Evolutionary conservation across 331 rosid species (phyloP).

Genomic region (Spiraea crenata): DNA sequence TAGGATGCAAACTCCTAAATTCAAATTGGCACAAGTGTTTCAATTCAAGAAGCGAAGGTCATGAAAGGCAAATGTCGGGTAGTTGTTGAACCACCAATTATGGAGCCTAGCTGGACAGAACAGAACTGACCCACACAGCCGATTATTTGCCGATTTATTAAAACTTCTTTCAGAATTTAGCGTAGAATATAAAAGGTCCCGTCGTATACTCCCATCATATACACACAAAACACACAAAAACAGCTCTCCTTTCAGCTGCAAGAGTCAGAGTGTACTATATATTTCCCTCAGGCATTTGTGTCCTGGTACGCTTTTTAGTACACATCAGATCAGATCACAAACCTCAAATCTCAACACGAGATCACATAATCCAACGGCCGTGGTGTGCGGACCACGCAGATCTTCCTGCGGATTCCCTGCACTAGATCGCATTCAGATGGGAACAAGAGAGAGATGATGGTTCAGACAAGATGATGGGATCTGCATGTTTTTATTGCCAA

Average conservation of each 20-base stretch:
- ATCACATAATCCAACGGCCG: slow-evolving; percentile 24
- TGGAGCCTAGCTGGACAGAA: background rate
- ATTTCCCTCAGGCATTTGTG: slow-evolving; percentile 29
- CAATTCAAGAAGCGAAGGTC: slow-evolving; percentile 2
- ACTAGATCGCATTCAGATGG: slow-evolving; percentile 34
- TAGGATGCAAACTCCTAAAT: background rate
- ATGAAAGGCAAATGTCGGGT: background rate
- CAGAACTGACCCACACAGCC: background rate
- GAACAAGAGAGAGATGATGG: slow-evolving; percentile 24
- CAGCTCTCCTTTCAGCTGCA: slow-evolving; percentile 44
- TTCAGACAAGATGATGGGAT: slow-evolving; percentile 64
- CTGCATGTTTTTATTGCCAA: slow-evolving; percentile 62
- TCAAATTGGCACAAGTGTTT: background rate
- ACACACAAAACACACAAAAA: slow-evolving; percentile 30
- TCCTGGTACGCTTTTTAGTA: slow-evolving; percentile 17
- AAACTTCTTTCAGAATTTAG: background rate
- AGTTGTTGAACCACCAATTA: slow-evolving; percentile 18
- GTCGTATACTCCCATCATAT: background rate
- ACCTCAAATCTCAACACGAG: slow-evolving; percentile 25
- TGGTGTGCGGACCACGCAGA: background rate
- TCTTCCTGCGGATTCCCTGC: background rate
- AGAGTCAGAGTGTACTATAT: slow-evolving; percentile 11
- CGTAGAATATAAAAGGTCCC: slow-evolving; percentile 10
- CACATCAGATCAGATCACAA: slow-evolving; percentile 29
- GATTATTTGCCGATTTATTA: slow-evolving; percentile 20